Evolutionary conservation across 1,284 basidiomycete genomes (phyloP).

Genomic region (Pseudozyma pruni): DNA sequence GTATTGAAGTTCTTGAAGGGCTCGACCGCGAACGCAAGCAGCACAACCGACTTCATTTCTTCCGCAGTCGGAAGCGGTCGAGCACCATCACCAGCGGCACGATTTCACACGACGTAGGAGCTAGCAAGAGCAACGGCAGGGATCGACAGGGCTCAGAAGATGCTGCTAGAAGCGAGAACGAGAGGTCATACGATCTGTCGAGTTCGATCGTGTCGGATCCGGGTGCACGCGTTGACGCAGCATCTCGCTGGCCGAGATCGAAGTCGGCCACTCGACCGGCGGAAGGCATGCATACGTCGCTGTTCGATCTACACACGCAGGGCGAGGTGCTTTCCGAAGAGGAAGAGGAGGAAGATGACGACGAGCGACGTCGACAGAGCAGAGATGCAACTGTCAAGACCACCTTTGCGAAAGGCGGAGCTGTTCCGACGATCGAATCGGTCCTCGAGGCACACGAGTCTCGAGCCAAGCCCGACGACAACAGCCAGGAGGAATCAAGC

Average conservation of each 20-base stretch:
- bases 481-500: not conserved
- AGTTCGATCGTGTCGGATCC: constrained; percentile 49
- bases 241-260: constrained; percentile 16
- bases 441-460: constrained; percentile 17
- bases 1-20: constrained; percentile 57
- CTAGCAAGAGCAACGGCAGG: not conserved
- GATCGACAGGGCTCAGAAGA: constrained; percentile 11
- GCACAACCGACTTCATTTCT: constrained; percentile 11
- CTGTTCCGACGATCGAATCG: constrained; percentile 24
- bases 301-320: constrained; percentile 31
- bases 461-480: not conserved
- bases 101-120: not conserved
- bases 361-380: not conserved
- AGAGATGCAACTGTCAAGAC: not conserved
- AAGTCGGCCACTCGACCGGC: constrained; percentile 16
- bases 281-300: constrained; percentile 19
- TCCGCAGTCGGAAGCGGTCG: constrained; percentile 29
- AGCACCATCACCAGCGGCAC: constrained; percentile 16
- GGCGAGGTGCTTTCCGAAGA: constrained; percentile 39
- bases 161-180: not conserved
- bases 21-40: constrained; percentile 42
- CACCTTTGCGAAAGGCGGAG: not conserved
- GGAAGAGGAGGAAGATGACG: constrained; percentile 36
- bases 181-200: constrained; percentile 15
- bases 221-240: constrained; percentile 4